Evolutionary conservation across 2,329 filamentous ascomycete genomes (phyloP).

Genomic region (Talaromyces sp.): DNA sequence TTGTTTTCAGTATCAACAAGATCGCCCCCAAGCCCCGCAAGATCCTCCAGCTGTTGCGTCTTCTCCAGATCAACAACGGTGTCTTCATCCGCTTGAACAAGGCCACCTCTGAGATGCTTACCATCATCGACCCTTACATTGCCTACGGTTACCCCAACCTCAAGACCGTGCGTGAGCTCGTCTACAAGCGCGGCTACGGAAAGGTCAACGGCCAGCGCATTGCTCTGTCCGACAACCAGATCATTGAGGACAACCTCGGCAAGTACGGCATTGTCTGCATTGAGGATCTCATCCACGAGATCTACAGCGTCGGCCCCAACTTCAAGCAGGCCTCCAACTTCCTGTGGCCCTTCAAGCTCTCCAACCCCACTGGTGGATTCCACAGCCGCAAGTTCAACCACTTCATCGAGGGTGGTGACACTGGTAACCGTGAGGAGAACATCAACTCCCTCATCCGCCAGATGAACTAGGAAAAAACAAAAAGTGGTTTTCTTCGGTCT

Average conservation of each 20-base stretch:
- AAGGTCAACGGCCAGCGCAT: slow-evolving; percentile 98
- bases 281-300: slow-evolving; percentile 99
- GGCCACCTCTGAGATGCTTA: slow-evolving; percentile 95
- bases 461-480: slow-evolving; percentile 87
- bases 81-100: slow-evolving; percentile 97
- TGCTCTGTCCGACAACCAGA: slow-evolving; percentile 92
- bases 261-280: slow-evolving; percentile 99
- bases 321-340: slow-evolving; percentile 99
- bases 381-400: slow-evolving; percentile 96
- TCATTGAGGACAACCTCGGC: slow-evolving; percentile 94
- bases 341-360: slow-evolving; percentile 99
- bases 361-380: slow-evolving; percentile 97
- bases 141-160: slow-evolving; percentile 99
- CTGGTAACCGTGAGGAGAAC: slow-evolving; percentile 97
- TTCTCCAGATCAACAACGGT: slow-evolving; percentile 99
- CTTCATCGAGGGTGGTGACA: slow-evolving; percentile 97
- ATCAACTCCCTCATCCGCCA: slow-evolving; percentile 95
- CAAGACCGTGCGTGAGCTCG: slow-evolving; percentile 96
- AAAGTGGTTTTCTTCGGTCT: slow-evolving; percentile 14
- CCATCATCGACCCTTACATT: slow-evolving; percentile 97
- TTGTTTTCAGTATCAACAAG: slow-evolving; percentile 87
- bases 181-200: slow-evolving; percentile 99
- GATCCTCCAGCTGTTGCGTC: slow-evolving; percentile 98
- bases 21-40: slow-evolving; percentile 99
- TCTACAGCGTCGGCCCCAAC: slow-evolving; percentile 97